Evolutionary conservation across 2,329 filamentous ascomycete genomes (phyloP).

Genomic region (Aschersonia sp.): DNA sequence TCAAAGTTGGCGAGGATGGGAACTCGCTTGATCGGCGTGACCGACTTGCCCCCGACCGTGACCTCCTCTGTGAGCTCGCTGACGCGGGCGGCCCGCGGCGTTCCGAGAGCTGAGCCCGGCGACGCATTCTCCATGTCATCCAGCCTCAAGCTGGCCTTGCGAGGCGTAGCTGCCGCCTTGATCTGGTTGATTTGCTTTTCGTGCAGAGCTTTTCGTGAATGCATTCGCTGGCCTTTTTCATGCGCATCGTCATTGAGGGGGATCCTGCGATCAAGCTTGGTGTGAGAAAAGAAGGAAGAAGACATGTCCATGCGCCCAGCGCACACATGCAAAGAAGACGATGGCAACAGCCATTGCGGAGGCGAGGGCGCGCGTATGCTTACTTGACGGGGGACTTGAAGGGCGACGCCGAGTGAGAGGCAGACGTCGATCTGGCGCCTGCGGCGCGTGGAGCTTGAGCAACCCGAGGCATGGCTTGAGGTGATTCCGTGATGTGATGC

Average conservation of each 20-base stretch:
- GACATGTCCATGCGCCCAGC: neutral
- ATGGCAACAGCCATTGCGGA: neutral
- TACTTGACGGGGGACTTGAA: conserved; percentile 45
- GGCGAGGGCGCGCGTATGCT: conserved; percentile 12
- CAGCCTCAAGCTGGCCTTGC: conserved; percentile 46
- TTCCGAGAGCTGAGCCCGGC: conserved; percentile 39
- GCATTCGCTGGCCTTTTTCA: conserved; percentile 78
- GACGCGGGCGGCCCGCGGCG: conserved; percentile 27
- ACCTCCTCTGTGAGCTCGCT: conserved; percentile 39
- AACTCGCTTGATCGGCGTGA: conserved; percentile 92
- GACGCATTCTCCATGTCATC: conserved; percentile 43
- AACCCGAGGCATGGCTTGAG: conserved; percentile 39
- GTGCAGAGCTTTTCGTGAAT: conserved; percentile 76
- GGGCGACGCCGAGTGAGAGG: conserved; percentile 32
- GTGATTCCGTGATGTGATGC: conserved; percentile 3
- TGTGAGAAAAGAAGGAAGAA: conserved; percentile 1
- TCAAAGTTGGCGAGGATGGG: conserved; percentile 96
- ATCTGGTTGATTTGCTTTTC: conserved; percentile 88
- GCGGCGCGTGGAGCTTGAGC: conserved; percentile 37
- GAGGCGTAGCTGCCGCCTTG: conserved; percentile 54
- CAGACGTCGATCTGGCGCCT: conserved; percentile 30
- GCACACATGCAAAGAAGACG: neutral
- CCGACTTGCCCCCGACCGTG: conserved; percentile 56
- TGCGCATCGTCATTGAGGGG: conserved; percentile 90
- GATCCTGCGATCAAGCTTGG: conserved; percentile 42